These are phyloP conservation scores for Pythium pectinolyticum DNA, from an alignment of 352 stramenopile species.

Conservation along the genomic window DNA sequence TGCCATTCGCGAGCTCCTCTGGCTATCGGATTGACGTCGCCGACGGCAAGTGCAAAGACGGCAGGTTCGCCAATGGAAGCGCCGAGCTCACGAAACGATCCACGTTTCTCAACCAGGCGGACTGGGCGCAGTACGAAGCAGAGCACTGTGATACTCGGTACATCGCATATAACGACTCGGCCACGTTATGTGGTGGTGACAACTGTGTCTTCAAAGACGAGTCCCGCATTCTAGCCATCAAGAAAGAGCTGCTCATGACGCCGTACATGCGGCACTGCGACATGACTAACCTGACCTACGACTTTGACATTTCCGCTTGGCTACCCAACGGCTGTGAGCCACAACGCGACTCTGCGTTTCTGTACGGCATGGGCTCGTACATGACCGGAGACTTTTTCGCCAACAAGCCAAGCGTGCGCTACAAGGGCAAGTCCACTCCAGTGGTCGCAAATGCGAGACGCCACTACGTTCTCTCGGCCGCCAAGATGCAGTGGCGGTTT, in stretches of 20 bases:
- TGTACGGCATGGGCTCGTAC: constrained; percentile 23
- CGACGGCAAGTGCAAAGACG: neutral
- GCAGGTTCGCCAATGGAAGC: neutral
- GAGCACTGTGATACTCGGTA: constrained; percentile 10
- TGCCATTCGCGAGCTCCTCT: too few species aligned
- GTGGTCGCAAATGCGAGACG: constrained; percentile 4
- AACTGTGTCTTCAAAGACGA: constrained; percentile 23
- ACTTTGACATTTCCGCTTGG: constrained; percentile 4
- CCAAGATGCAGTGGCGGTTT: constrained; percentile 36
- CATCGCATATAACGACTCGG: constrained; percentile 4
- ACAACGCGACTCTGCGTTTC: constrained; percentile 8
- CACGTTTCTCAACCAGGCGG: neutral
- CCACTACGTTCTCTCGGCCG: constrained; percentile 36
- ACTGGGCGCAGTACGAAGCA: constrained; percentile 2
- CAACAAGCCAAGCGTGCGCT: neutral
- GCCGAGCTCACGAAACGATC: neutral
- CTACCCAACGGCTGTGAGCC: constrained; percentile 9
- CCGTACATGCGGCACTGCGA: constrained; percentile 20
- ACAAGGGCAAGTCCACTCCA: neutral
- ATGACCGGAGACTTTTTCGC: constrained; percentile 10
- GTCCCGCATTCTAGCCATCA: neutral
- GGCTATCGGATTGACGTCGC: too few species aligned
- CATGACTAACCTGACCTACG: constrained; percentile 10
- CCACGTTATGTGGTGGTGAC: neutral
- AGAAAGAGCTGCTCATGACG: constrained; percentile 16